These are phyloP conservation scores for Pseudogymnoascus destructans DNA, from an alignment of 2,329 filamentous ascomycete genomes.

Conservation along the genomic window DNA sequence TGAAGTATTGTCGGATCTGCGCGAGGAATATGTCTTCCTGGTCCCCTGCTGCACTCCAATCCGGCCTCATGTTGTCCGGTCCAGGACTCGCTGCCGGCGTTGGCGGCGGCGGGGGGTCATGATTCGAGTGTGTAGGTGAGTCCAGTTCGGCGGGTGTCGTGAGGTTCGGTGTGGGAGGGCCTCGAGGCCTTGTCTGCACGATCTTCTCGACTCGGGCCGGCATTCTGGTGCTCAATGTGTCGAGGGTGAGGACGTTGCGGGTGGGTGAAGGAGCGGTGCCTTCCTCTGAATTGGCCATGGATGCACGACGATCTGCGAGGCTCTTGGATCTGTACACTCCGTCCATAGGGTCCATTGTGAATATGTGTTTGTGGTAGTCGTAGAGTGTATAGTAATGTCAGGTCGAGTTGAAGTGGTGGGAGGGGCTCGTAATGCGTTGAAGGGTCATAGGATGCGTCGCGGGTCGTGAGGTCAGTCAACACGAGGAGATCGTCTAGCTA, in stretches of 20 bases:
- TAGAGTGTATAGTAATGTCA: neutral
- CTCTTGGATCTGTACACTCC: slow-evolving; percentile 35
- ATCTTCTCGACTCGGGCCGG: slow-evolving; percentile 40
- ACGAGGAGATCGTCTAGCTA: neutral
- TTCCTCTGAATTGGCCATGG: slow-evolving; percentile 37
- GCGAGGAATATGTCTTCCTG: slow-evolving; percentile 74
- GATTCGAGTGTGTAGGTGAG: slow-evolving; percentile 25
- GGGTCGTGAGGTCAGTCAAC: neutral
- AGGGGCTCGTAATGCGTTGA: neutral
- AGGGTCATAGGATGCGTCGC: neutral
- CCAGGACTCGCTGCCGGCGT: slow-evolving; percentile 54
- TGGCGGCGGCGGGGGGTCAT: slow-evolving; percentile 45
- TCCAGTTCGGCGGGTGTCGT: slow-evolving; percentile 51
- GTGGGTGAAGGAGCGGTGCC: slow-evolving; percentile 30
- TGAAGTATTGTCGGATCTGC: slow-evolving; percentile 69
- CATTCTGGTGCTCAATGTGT: slow-evolving; percentile 27
- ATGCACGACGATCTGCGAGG: slow-evolving; percentile 49
- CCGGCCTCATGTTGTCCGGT: slow-evolving; percentile 42
- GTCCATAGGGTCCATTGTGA: neutral
- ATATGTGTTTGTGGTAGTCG: neutral
- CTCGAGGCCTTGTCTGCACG: slow-evolving; percentile 37
- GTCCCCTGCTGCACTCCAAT: slow-evolving; percentile 66
- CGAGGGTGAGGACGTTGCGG: slow-evolving; percentile 33
- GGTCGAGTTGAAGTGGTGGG: neutral
- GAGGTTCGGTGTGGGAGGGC: slow-evolving; percentile 55